Evolutionary conservation across 2,329 filamentous ascomycete genomes (phyloP).

Genomic region (Fusarium sororula): DNA sequence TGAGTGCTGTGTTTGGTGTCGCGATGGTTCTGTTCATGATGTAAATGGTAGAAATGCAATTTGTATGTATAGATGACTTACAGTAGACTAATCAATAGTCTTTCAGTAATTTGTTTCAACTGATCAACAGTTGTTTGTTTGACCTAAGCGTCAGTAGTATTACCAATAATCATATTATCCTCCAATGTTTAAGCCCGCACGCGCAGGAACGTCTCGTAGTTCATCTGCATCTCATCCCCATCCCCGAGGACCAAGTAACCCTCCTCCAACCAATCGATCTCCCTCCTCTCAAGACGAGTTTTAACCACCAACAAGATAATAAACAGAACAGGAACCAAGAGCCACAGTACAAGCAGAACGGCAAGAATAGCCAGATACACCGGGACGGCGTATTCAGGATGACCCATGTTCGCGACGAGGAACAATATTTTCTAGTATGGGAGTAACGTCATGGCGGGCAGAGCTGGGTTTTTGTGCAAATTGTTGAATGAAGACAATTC

Average conservation of each 20-base stretch:
- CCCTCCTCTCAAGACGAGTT: constrained; percentile 6
- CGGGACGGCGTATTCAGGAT: constrained; percentile 29
- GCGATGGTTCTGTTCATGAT: constrained; percentile 26
- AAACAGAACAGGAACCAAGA: constrained; percentile 27
- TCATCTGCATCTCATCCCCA: constrained; percentile 20
- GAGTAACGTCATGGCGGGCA: background rate
- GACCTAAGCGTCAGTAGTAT: background rate
- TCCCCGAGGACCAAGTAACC: constrained; percentile 6
- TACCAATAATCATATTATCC: background rate
- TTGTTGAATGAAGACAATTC: background rate
- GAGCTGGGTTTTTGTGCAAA: constrained; percentile 1
- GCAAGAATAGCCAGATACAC: constrained; percentile 30
- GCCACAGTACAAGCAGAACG: constrained; percentile 28
- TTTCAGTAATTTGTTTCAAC: background rate
- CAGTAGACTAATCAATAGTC: background rate
- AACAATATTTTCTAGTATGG: background rate
- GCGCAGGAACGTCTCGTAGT: constrained; percentile 4
- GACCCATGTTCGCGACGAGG: constrained; percentile 20
- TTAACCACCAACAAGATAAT: constrained; percentile 12
- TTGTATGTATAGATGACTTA: constrained; percentile 6
- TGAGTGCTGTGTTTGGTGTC: constrained; percentile 19
- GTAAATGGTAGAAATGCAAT: constrained; percentile 23
- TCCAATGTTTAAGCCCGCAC: background rate
- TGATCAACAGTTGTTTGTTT: background rate
- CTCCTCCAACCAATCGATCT: constrained; percentile 27